Conservation (phyloP, 176 grass and related monocot genomes). For the Stipa capillata region DNA sequence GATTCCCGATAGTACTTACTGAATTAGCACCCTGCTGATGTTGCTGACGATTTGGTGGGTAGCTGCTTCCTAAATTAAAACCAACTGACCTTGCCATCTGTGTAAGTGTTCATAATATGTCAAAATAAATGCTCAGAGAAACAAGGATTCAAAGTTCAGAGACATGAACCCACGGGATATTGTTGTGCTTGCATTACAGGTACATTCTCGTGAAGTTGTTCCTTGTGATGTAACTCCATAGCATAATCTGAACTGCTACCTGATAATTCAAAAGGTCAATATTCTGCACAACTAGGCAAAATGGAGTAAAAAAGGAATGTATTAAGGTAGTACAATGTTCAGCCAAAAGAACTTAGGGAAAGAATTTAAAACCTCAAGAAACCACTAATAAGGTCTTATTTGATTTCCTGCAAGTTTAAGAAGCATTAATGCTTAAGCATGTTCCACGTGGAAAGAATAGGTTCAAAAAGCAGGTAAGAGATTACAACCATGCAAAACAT, state of each 20-base stretch:
- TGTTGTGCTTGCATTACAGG: conserved; percentile 77
- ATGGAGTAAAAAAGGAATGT: not conserved
- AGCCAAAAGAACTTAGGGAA: conserved; percentile 4
- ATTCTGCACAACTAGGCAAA: not conserved
- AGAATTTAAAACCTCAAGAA: conserved; percentile 1
- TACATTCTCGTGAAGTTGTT: conserved; percentile 90
- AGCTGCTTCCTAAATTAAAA: conserved; percentile 78
- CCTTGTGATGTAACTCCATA: conserved; percentile 95
- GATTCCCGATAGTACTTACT: conserved; percentile 47
- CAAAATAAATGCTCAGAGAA: conserved; percentile 16
- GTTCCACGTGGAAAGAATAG: not conserved
- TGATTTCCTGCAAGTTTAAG: not conserved
- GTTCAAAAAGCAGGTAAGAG: not conserved
- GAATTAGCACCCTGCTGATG: conserved; percentile 71
- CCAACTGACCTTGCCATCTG: conserved; percentile 90
- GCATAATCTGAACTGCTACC: conserved; percentile 77
- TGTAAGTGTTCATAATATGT: conserved; percentile 14
- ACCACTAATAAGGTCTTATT: not conserved
- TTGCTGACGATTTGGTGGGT: conserved; percentile 67
- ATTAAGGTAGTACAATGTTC: not conserved
- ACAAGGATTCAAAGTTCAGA: conserved; percentile 17
- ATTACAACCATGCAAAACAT: not conserved
- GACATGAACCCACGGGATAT: conserved; percentile 56
- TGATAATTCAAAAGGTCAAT: conserved; percentile 26
- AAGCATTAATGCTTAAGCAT: not conserved